Evolutionary conservation across 345 rosid genomes (phyloP), one percentile per base, ranked within the genome.

Genomic region (Xanthoceras sorbifolium): DNA sequence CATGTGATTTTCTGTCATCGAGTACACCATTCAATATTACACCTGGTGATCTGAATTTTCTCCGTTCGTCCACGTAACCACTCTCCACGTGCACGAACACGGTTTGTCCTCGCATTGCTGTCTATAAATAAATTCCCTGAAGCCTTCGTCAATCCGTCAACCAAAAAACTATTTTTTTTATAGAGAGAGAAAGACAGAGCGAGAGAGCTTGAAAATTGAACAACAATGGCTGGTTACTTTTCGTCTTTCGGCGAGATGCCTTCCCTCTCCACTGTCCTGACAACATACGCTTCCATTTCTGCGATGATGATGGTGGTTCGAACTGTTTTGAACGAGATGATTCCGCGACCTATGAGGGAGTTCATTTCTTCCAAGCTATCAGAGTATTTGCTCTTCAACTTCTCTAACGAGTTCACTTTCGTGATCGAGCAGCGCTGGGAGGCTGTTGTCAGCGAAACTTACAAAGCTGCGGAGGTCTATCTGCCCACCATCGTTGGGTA

Each of bases 391-490:
- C 40, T 77, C 6, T 4, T 42, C 50, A 64, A 67, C 72, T 77
- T 85, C 76, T 59, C 74, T 32, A 74, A 81, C 0, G 77, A 78
- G 23, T 85, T 80, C 73, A 82, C 81, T 29, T 82, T 80, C 69
- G 25, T 85, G 4, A 78, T 85, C 4, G 86, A 85, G 68, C 84
- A 85, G 15, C 82, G 82, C 15, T 85, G 86, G 86, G 75, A 85
- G 42, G 88, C 88, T 14, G 82, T 80, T 22, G 32, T 26, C 17
- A 85, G 81, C 59, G 84, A 85, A 66, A 82, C 84, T 15, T 85
- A 79, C 25, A 82, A 85, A 2, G 85, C 85, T 0, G 68, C 64
- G 0, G 84, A 85, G 69, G 77, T 80, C 36, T 85, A 85, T 55
- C 67, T 82, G 20, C 87, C 85, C 1, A 82, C 85, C 5, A 64